phyloP scores from a whole-genome alignment of 129 eudicot species.

The Arctium lappa region DNA sequence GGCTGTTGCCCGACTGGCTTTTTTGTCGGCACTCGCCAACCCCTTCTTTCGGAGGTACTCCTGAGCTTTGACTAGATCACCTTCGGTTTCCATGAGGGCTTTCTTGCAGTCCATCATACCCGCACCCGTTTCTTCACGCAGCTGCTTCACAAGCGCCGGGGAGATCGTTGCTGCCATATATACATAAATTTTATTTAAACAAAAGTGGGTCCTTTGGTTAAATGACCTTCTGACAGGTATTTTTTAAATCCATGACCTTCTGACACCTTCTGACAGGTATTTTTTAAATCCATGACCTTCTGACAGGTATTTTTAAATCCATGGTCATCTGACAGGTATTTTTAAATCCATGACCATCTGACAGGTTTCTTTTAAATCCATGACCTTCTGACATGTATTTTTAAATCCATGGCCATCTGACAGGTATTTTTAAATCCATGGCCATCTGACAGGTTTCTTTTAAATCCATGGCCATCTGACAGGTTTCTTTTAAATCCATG shows the following conservation, averaged over 20 bases:
- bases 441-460: too few relatives aligned
- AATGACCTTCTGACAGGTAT: not conserved
- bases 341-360: too few relatives aligned
- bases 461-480: too few relatives aligned
- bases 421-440: too few relatives aligned
- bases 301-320: too few relatives aligned
- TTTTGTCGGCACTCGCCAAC: conserved; percentile 91
- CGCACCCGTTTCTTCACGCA: conserved; percentile 93
- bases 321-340: too few relatives aligned
- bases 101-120: conserved; percentile 99
- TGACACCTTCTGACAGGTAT: too few relatives aligned
- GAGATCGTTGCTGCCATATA: conserved; percentile 53
- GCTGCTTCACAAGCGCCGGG: conserved; percentile 82
- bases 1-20: conserved; percentile 84
- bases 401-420: too few relatives aligned
- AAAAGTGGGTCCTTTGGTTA: not conserved
- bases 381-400: not conserved
- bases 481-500: too few relatives aligned
- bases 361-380: too few relatives aligned
- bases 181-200: not conserved
- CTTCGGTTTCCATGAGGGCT: conserved; percentile 75
- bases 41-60: conserved; percentile 94
- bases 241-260: too few relatives aligned
- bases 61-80: conserved; percentile 76
- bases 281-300: too few relatives aligned